phyloP scores from a whole-genome alignment of 352 stramenopile genomes.

The Pythium myriotylum region DNA sequence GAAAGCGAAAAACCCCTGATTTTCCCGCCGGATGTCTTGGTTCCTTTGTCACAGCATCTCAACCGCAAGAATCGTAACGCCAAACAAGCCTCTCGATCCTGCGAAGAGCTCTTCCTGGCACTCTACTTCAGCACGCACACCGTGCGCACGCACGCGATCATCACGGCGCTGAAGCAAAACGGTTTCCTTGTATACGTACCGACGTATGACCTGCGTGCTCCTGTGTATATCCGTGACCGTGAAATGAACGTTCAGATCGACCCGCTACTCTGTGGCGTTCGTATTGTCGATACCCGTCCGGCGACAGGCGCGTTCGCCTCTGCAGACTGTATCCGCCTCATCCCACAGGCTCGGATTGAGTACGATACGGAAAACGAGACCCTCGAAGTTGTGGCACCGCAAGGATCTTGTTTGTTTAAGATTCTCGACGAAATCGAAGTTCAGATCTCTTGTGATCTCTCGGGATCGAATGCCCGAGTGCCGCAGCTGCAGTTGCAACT shows the following conservation, averaged over 20 bases:
- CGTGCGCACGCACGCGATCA: conserved; percentile 82
- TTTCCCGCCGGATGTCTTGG: conserved; percentile 68
- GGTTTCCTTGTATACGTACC: conserved; percentile 94
- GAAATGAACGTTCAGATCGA: conserved; percentile 87
- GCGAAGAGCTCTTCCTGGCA: conserved; percentile 91
- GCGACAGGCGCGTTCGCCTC: conserved; percentile 65
- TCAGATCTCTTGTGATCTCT: conserved; percentile 78
- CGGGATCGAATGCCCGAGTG: conserved; percentile 66
- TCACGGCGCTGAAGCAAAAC: conserved; percentile 91
- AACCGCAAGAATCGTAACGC: conserved; percentile 91
- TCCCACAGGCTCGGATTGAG: conserved; percentile 53
- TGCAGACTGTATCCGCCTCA: conserved; percentile 58
- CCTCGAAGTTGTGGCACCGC: conserved; percentile 31
- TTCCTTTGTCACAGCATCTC: conserved; percentile 81
- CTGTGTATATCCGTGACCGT: conserved; percentile 91
- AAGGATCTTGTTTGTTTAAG: conserved; percentile 45
- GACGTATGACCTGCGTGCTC: conserved; percentile 89
- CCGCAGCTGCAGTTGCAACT: conserved; percentile 76
- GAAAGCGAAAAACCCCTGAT: conserved; percentile 17
- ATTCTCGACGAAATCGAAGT: conserved; percentile 81
- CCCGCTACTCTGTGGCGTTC: conserved; percentile 67
- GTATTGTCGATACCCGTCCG: conserved; percentile 59
- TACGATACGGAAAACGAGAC: conserved; percentile 33
- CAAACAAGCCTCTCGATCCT: conserved; percentile 88
- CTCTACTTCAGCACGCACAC: conserved; percentile 92